Evolutionary conservation across 2,329 filamentous ascomycete genomes (phyloP).

Genomic region (Coniella lustricola): DNA sequence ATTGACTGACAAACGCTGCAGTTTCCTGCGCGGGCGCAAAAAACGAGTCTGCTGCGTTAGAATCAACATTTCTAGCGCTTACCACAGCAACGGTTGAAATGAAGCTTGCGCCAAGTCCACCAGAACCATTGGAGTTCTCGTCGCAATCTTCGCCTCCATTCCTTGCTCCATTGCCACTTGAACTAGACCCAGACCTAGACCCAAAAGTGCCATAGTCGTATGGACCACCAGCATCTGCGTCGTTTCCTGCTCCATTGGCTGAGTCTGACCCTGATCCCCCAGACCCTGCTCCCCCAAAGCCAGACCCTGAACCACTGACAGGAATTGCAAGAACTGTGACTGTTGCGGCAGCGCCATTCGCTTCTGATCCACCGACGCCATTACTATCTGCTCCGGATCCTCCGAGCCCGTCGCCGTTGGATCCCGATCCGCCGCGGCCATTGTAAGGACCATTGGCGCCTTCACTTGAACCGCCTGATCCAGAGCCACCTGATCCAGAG

Average conservation of each 20-base stretch:
- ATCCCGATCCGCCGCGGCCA: neutral
- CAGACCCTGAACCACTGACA: slow-evolving; percentile 5
- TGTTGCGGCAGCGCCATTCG: slow-evolving; percentile 6
- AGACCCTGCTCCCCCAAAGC: slow-evolving; percentile 6
- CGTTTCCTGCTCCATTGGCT: neutral
- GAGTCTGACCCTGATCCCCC: slow-evolving; percentile 4
- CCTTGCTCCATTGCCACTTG: slow-evolving; percentile 3
- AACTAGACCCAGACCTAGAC: neutral
- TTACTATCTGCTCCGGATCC: neutral
- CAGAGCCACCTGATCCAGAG: neutral
- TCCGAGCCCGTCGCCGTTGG: slow-evolving; percentile 7
- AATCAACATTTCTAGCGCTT: slow-evolving; percentile 14
- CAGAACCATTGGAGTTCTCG: neutral
- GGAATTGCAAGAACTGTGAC: slow-evolving; percentile 8
- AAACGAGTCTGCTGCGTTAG: slow-evolving; percentile 1
- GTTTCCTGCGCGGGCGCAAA: slow-evolving; percentile 8
- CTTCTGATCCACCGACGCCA: slow-evolving; percentile 1
- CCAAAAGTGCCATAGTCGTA: neutral
- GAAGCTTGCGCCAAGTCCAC: slow-evolving; percentile 3
- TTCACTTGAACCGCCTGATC: neutral
- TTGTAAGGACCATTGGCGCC: too few species aligned
- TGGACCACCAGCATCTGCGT: neutral
- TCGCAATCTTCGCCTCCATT: slow-evolving; percentile 1
- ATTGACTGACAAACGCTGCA: slow-evolving; percentile 11
- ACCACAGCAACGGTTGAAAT: slow-evolving; percentile 14